Base-by-base conservation (phyloP, 2,329 filamentous ascomycete species). In the Colletotrichum sp. region DNA sequence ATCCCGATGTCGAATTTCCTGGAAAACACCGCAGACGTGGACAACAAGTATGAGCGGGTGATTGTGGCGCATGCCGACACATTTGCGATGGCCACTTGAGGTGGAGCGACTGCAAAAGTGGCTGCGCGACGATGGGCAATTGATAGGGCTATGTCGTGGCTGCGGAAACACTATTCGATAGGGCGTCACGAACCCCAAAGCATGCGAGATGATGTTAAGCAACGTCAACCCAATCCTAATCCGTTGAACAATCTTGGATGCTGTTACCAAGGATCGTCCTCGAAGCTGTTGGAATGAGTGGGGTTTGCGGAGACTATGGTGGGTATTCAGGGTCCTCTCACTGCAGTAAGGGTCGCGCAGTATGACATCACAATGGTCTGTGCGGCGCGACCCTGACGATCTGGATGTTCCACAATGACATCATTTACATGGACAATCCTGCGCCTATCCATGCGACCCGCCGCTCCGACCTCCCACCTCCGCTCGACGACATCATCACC, bases 1-100 rank as follows among this genome's bases (percentile, higher is more conserved):
- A 98, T 84, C 96, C 96, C 0, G 95, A 98, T 77, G 90, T 96
- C 71, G 94, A 96, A 77, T 93, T 95, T 79, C 93, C 94, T n/a
- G 94, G 94, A 79, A 91, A 91, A 84, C 87, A 89, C 58, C 81
- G 83, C n/a, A 81, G 84, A 25, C 81, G 83, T 22, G 76, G 75
- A 5, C 64, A 78, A 52, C 70, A 75, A 12, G 27, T 16, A 4
- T 77, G 62, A 34, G 56, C 13, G 18, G 6, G 8, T 13, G 5
- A 10, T 15, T 9, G 48, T 15, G 5, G 62, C 18, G 15, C 25
- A n/a, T 8, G 48, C 9, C 32, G 3, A 13, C 18, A 27, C 8
- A 9, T 2, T 9, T 25, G 3, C 3, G 9, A 34, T 22, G n/a
- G 10, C 6, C n/a, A 48, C 7, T 22, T 68, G 70, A 68, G 28